A percentile compares a stretch with the other conserved stretches of the same genome.
phyloP scores from a whole-genome alignment of 352 stramenopile species.

The Phytophthora nicotianae region DNA sequence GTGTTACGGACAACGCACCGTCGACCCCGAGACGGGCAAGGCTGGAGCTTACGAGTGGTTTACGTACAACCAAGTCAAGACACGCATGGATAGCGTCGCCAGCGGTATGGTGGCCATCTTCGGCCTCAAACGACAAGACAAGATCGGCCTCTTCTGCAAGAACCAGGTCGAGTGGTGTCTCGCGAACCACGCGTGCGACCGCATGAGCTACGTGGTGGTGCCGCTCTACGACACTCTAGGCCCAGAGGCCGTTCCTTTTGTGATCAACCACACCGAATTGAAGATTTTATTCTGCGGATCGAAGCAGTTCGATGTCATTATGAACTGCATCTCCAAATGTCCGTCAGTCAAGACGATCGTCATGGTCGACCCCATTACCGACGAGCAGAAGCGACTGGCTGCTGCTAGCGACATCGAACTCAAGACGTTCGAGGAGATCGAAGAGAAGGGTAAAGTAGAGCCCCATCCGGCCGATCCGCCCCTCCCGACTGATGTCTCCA shows the following conservation, averaged over 20 bases:
- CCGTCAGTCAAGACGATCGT: slow-evolving; percentile 42
- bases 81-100: slow-evolving; percentile 29
- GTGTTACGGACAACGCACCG: slow-evolving; percentile 33
- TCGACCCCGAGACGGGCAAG: slow-evolving; percentile 23
- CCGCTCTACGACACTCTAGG: slow-evolving; percentile 68
- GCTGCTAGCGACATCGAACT: slow-evolving; percentile 31
- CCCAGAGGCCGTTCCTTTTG: slow-evolving; percentile 47
- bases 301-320: slow-evolving; percentile 47
- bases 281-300: slow-evolving; percentile 47
- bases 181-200: slow-evolving; percentile 44
- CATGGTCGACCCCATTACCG: slow-evolving; percentile 36
- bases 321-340: slow-evolving; percentile 41
- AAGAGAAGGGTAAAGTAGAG: slow-evolving; percentile 27
- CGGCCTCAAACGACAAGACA: slow-evolving; percentile 39
- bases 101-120: slow-evolving; percentile 21
- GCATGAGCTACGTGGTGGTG: slow-evolving; percentile 53
- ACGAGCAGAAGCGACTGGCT: slow-evolving; percentile 32
- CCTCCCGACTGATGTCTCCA: slow-evolving; percentile 81
- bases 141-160: slow-evolving; percentile 51
- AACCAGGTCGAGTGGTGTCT: slow-evolving; percentile 60
- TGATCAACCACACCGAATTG: slow-evolving; percentile 62
- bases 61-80: slow-evolving; percentile 43
- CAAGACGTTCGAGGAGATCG: slow-evolving; percentile 39
- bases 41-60: slow-evolving; percentile 46
- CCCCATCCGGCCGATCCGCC: slow-evolving; percentile 41